Evolutionary conservation across 2,329 filamentous ascomycete species (phyloP).

Genomic region (Fusarium virguliforme): DNA sequence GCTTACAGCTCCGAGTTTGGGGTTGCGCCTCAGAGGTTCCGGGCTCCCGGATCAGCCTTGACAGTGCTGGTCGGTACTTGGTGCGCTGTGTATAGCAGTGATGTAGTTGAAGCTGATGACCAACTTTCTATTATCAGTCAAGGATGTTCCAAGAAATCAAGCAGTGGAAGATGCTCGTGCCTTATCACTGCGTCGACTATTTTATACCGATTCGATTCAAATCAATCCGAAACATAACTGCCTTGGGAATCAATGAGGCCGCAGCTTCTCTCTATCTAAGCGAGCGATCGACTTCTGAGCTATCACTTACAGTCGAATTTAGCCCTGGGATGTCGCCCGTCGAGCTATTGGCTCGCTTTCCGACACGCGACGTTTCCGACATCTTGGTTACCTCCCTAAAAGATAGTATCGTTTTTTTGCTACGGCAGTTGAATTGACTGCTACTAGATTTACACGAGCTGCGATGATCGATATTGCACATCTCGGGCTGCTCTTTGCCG

Average conservation of each 20-base stretch:
- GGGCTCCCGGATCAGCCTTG: neutral
- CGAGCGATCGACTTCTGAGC: neutral
- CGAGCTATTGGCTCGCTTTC: slow-evolving; percentile 13
- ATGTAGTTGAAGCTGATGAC: neutral
- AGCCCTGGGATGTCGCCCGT: neutral
- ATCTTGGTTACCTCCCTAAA: neutral
- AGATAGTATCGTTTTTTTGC: neutral
- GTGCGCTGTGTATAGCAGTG: neutral
- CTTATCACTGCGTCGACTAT: neutral
- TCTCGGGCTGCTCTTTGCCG: neutral
- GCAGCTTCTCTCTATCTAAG: neutral
- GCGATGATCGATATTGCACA: neutral
- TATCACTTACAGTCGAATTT: neutral
- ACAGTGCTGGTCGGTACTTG: neutral
- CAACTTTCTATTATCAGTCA: neutral
- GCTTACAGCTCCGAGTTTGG: no score
- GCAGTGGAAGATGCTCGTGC: neutral
- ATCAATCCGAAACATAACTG: neutral
- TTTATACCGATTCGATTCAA: neutral
- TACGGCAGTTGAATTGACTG: neutral
- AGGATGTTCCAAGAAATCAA: neutral
- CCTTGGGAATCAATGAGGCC: neutral
- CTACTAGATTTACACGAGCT: neutral
- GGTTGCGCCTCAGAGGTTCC: neutral
- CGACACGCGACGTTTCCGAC: slow-evolving; percentile 7